Percentiles rank a stretch among this genome's conserved stretches.
phyloP scores from a whole-genome alignment of 345 rosid species.

The Trapa bicornis region DNA sequence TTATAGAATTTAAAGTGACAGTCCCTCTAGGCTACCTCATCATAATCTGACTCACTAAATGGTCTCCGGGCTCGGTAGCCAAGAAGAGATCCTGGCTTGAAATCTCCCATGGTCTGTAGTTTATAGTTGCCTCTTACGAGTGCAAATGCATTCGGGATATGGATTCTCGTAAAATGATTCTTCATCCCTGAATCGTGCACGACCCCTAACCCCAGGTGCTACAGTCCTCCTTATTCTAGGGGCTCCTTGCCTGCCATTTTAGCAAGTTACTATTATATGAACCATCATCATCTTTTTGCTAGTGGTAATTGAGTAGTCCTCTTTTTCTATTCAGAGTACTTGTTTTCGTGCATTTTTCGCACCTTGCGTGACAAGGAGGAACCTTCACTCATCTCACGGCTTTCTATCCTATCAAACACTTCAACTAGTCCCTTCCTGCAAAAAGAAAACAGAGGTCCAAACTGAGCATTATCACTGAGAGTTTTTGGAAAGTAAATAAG shows the following conservation, averaged over 20 bases:
- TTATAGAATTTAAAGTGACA: not conserved
- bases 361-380: slow-evolving; percentile 33
- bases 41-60: not conserved
- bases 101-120: not conserved
- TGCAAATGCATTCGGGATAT: slow-evolving; percentile 74
- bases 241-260: slow-evolving; percentile 62
- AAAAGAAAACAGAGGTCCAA: not conserved
- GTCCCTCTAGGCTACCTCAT: not conserved
- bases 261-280: not conserved
- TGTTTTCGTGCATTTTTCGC: slow-evolving; percentile 53
- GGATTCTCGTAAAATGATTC: slow-evolving; percentile 92
- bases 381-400: slow-evolving; percentile 40
- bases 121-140: slow-evolving; percentile 21
- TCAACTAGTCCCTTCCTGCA: slow-evolving; percentile 64
- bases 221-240: slow-evolving; percentile 66
- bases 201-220: slow-evolving; percentile 57
- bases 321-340: slow-evolving; percentile 20
- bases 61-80: not conserved
- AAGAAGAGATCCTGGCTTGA: not conserved
- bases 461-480: not conserved
- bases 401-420: slow-evolving; percentile 58
- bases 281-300: not conserved
- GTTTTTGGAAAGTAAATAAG: not conserved
- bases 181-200: slow-evolving; percentile 69
- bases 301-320: not conserved